Conservation (phyloP, 371 early-diverging fungal species). For the Rhizomucor miehei region DNA sequence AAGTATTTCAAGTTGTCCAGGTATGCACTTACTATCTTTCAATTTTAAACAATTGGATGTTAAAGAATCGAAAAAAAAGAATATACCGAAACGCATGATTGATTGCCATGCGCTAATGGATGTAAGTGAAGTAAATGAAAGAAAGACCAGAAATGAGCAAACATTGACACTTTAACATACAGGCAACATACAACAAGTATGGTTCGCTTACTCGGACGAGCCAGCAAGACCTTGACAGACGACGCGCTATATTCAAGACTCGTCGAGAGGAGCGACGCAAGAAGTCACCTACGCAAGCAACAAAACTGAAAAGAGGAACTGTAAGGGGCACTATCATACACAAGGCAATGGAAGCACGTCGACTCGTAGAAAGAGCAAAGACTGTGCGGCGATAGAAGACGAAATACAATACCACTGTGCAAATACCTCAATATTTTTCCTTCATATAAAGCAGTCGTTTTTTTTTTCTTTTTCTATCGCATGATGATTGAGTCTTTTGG, state of each 20-base stretch:
- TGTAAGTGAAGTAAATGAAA: constrained; percentile 14
- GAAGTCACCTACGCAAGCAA: constrained; percentile 23
- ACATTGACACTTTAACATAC: not conserved
- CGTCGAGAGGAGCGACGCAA: constrained; percentile 42
- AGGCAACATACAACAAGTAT: constrained; percentile 48
- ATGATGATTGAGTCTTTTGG: no score
- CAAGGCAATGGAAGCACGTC: constrained; percentile 42
- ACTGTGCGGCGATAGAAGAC: constrained; percentile 23
- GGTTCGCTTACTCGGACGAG: constrained; percentile 49
- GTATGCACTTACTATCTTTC: constrained; percentile 15
- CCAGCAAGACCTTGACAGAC: constrained; percentile 53
- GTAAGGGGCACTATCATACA: constrained; percentile 40
- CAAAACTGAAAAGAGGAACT: constrained; percentile 27
- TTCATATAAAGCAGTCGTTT: no score
- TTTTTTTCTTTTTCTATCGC: no score
- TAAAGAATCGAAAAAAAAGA: constrained; percentile 27
- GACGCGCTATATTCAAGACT: constrained; percentile 47
- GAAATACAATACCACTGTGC: no score
- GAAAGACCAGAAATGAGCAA: not conserved
- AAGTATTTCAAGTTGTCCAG: constrained; percentile 67
- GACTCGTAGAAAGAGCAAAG: constrained; percentile 44
- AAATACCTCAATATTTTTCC: no score
- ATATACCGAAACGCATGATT: constrained; percentile 71
- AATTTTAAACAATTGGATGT: not conserved
- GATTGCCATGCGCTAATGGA: constrained; percentile 77